Evolutionary conservation across 345 rosid species (phyloP).

Genomic region (Laguncularia racemosa): DNA sequence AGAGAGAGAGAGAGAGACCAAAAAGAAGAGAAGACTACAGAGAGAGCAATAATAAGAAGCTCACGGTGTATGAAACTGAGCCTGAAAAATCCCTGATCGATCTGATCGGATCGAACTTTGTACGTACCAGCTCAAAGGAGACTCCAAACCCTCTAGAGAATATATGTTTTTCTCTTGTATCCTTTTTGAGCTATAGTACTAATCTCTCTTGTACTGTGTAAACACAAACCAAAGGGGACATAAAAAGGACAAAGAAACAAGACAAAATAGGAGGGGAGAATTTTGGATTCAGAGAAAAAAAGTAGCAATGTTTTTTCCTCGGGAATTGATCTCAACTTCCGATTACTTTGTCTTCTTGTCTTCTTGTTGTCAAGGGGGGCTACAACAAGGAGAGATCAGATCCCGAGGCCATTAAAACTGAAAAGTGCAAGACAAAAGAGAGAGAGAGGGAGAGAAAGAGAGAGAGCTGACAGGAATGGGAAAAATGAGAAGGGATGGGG

Average conservation of each 20-base stretch:
- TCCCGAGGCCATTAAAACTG: conserved; percentile 41
- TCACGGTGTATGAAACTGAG: conserved; percentile 7
- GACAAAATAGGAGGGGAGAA: conserved; percentile 12
- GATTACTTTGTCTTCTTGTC: conserved; percentile 7
- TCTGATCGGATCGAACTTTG: too few relatives aligned
- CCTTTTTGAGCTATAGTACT: too few relatives aligned
- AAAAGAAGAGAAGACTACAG: conserved; percentile 1
- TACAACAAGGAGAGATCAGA: conserved; percentile 31
- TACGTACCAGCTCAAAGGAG: too few relatives aligned
- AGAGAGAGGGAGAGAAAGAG: conserved; percentile 10
- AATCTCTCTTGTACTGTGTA: too few relatives aligned
- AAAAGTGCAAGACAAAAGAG: neutral
- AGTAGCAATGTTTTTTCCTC: conserved; percentile 25
- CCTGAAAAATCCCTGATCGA: too few relatives aligned
- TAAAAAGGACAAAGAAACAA: conserved; percentile 25
- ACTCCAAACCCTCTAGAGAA: too few relatives aligned
- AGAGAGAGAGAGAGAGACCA: conserved; percentile 12
- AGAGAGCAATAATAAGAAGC: too few relatives aligned
- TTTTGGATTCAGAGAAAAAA: conserved; percentile 14
- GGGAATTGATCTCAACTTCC: conserved; percentile 46
- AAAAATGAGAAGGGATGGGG: conserved; percentile 40
- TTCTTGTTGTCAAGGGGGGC: conserved; percentile 10
- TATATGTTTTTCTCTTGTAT: too few relatives aligned
- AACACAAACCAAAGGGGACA: conserved; percentile 5
- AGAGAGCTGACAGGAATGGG: conserved; percentile 23